Evolutionary conservation across 495 filamentous ascomycete genomes (phyloP).

Genomic region (Penicillium angulare): DNA sequence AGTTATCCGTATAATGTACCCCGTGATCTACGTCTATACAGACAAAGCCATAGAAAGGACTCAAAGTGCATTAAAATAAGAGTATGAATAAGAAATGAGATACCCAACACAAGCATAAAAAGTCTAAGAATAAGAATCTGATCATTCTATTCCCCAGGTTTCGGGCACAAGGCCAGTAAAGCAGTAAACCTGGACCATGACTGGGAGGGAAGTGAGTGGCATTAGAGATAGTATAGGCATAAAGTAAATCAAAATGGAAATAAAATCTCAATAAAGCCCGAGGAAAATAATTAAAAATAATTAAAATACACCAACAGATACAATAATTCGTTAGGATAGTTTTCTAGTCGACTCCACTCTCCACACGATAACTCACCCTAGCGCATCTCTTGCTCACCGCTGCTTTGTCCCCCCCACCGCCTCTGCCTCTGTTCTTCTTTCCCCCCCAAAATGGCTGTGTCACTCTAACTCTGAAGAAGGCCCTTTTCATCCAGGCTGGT

Average conservation of each 20-base stretch:
- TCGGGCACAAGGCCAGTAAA: too few relatives aligned
- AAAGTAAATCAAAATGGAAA: neutral
- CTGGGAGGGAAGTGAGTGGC: too few relatives aligned
- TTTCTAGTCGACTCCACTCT: slow-evolving; percentile 3
- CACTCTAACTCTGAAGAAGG: slow-evolving; percentile 27
- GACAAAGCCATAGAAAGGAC: too few relatives aligned
- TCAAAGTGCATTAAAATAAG: too few relatives aligned
- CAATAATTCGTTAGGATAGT: neutral
- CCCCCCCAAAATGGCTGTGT: slow-evolving; percentile 23
- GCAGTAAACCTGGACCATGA: too few relatives aligned
- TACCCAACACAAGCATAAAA: neutral
- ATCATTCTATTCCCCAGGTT: slow-evolving; percentile 2
- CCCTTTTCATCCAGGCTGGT: slow-evolving; percentile 29
- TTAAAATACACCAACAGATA: neutral
- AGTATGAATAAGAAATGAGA: neutral
- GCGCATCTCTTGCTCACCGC: slow-evolving; percentile 47
- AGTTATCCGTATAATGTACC: too few relatives aligned
- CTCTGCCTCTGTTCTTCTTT: slow-evolving; percentile 27
- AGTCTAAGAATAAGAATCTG: slow-evolving; percentile 14
- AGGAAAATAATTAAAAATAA: neutral
- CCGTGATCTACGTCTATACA: too few relatives aligned
- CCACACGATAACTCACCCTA: slow-evolving; percentile 31
- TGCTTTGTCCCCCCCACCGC: slow-evolving; percentile 48
- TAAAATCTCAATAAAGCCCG: neutral
- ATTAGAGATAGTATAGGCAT: neutral